Evolutionary conservation across 2,329 filamentous ascomycete genomes (phyloP).

Genomic region (Geosmithia flava): DNA sequence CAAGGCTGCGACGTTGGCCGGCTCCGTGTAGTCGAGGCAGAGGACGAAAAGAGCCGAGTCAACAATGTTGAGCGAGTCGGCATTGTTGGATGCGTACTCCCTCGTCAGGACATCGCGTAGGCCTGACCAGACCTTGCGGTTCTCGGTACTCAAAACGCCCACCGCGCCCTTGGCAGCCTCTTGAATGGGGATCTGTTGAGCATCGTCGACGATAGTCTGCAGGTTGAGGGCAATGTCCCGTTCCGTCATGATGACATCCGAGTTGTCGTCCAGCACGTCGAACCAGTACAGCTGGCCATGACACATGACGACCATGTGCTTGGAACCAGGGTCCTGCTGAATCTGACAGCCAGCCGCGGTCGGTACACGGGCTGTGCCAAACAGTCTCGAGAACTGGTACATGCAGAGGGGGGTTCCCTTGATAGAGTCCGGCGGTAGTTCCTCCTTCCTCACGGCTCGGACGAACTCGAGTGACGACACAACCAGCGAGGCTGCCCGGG

Average conservation of each 20-base stretch:
- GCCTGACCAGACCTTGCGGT: constrained; percentile 90
- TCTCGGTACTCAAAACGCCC: constrained; percentile 90
- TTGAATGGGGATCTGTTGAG: constrained; percentile 76
- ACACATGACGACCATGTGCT: constrained; percentile 86
- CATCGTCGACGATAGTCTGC: constrained; percentile 85
- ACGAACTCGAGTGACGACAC: constrained; percentile 88
- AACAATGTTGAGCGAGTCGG: constrained; percentile 89
- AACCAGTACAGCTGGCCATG: constrained; percentile 99
- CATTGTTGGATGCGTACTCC: constrained; percentile 84
- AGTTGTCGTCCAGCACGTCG: constrained; percentile 88
- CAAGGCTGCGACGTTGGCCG: constrained; percentile 66
- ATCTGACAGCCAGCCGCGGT: constrained; percentile 94
- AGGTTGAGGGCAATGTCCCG: constrained; percentile 86
- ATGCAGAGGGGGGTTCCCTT: constrained; percentile 83
- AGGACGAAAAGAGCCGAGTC: constrained; percentile 89
- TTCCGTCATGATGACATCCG: constrained; percentile 93
- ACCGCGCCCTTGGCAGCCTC: constrained; percentile 92
- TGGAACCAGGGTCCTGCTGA: constrained; percentile 84
- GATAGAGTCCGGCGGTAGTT: constrained; percentile 78
- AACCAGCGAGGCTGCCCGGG: constrained; percentile 80
- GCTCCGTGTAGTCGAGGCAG: constrained; percentile 87
- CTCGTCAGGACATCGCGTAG: constrained; percentile 77
- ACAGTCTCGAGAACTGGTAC: constrained; percentile 94
- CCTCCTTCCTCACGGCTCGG: constrained; percentile 81
- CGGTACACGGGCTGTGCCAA: constrained; percentile 87